Evolutionary conservation across 2,329 filamentous ascomycete genomes (phyloP), one percentile per base, ranked within the genome.

Genomic region (Stemphylium lycopersici): DNA sequence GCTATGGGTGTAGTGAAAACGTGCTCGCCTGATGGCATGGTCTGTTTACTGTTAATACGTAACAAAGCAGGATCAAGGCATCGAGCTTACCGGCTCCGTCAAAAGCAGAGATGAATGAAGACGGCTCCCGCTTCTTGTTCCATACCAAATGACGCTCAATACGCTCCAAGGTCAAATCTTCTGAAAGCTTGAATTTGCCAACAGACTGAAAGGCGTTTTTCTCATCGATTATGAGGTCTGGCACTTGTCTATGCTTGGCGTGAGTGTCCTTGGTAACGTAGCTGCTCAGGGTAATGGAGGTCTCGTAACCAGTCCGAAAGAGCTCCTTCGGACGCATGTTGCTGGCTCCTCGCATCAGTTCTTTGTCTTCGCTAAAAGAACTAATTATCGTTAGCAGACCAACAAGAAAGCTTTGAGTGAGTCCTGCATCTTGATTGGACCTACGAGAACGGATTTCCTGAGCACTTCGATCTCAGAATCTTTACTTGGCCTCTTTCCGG

Each of bases 131-230:
- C 29, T 57, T 65, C 39, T 52, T 33, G 6, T 51, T 50, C 58
- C 55, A 58, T 0, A 24, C 26, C 0, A 58, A 31, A n/a, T 67
- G 61, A 0, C 59, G 40, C 18, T 56, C 37, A 2, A 65, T 47
- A 0, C 59, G 13, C 3, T 48, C 16, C 4, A 12, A 31, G 2
- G 46, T 65, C 3, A 64, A 11, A 33, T 45, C 42, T 55, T 47
- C 3, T 3, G 15, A 0, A 15, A 15, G 2, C 38, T 3, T 7
- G 24, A 65, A 4, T 26, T 24, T 3, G 38, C 61, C n/a, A 6
- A 65, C 33, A 3, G 65, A 29, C 32, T 67, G 65, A 32, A 68
- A 69, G 0, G 62, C 63, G 6, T 57, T 52, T 0, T 26, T 39
- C 1, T 48, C 34, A 0, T 22, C 2, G 7, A 65, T 20, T 24